These are phyloP conservation scores for Thermoascus crustaceus DNA, from an alignment of 2,329 filamentous ascomycete species.

Conservation along the genomic window DNA sequence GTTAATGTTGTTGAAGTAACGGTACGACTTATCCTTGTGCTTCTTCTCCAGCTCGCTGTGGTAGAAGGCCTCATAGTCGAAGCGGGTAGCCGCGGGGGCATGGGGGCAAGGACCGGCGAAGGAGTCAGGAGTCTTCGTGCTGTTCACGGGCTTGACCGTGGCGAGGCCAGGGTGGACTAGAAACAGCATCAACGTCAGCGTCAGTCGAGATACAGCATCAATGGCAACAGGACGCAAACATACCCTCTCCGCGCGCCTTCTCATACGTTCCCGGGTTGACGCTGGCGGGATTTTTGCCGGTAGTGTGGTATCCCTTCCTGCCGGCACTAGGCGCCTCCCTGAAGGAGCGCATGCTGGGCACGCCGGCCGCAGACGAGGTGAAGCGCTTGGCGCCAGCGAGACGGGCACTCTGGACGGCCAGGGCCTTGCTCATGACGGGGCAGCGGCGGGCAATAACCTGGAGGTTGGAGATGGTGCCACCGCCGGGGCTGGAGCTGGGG, in stretches of 20 bases:
- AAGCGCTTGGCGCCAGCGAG: conserved; percentile 32
- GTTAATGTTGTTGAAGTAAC: conserved; percentile 99
- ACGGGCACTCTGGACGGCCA: conserved; percentile 65
- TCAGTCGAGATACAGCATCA: conserved; percentile 1
- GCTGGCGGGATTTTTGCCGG: conserved; percentile 66
- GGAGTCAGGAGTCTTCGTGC: conserved; percentile 19
- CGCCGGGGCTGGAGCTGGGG: conserved; percentile 61
- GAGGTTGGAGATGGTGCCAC: conserved; percentile 92
- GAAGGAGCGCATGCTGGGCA: conserved; percentile 26
- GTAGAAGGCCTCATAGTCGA: conserved; percentile 91
- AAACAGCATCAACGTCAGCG: conserved; percentile 1
- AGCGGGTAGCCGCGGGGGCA: conserved; percentile 50
- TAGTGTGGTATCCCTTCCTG: conserved; percentile 75
- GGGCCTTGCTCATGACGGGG: conserved; percentile 97
- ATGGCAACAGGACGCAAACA: conserved; percentile 4
- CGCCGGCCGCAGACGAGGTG: conserved; percentile 26
- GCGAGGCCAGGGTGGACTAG: conserved; percentile 19
- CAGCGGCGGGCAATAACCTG: conserved; percentile 90
- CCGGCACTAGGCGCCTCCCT: conserved; percentile 43
- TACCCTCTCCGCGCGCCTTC: conserved; percentile 45
- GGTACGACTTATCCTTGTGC: conserved; percentile 98
- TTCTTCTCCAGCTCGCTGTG: conserved; percentile 87
- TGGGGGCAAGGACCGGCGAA: conserved; percentile 39
- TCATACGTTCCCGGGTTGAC: conserved; percentile 53
- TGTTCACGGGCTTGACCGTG: conserved; percentile 16